Base-by-base conservation (phyloP, 129 eudicot species). In the Helichrysum umbraculigerum region DNA sequence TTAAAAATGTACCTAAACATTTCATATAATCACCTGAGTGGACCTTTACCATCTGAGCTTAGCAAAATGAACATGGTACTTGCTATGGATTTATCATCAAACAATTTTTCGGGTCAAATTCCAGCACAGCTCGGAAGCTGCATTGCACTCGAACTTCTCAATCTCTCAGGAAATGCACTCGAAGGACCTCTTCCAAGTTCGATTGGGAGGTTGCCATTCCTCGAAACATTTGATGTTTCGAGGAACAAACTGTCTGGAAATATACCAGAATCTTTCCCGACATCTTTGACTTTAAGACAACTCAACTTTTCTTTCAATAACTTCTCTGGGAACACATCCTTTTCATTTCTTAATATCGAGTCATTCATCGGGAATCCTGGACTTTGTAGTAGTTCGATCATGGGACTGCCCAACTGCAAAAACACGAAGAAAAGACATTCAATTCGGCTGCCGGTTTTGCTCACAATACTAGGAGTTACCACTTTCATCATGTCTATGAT, bases 11-110 rank as follows among this genome's bases (percentile, higher is more conserved):
- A 87, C 83, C 74, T 92, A 76, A 92, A 92, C 81, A 69, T 92
- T 65, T 92, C 98, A 33, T 62, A 73, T 21, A 92, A 92, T 62
- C 85, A 79, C 37, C 81, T 92, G 32, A 52, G 71, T 68, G 98
- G 98, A 19, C 83, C 86, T 51, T 71, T 92, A 60, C 98, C 98
- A 7, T 42, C 83, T 15, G 96, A 86, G 88, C 81, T 92, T 66
- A 86, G 96, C 70, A 89, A 92, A 78, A 87, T 92, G 98, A 87
- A 84, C 81, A 92, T 92, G 98, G 96, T 92, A 19, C 59, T 89
- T n/a, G 96, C 90, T 30, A 87, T 89, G 86, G 98, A 92, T 77
- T 54, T 92, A 3, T 92, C 98, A 12, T 84, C 86, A 4, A 92
- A 92, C 77, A 87, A 84, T 52, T 87, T 92, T 75, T 87, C 96